phyloP scores from a whole-genome alignment of 2,329 filamentous ascomycete species.

The Aplosporella prunicola region DNA sequence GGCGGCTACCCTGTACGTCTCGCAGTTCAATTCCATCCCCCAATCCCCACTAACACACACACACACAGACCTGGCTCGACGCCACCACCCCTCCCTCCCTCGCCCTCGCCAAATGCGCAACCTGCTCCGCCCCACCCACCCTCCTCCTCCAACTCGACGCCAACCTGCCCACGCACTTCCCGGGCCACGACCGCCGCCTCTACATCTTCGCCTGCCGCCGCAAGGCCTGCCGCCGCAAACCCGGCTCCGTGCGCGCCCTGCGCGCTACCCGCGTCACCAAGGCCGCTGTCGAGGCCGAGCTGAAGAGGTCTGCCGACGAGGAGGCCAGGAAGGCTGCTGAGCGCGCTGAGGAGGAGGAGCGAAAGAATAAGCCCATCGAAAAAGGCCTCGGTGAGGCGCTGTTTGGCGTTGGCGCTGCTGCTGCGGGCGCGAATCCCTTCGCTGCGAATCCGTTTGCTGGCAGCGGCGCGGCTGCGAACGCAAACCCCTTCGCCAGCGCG shows the following conservation, averaged over 20 bases:
- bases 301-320: slow-evolving; percentile 17
- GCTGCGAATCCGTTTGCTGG: slow-evolving; percentile 33
- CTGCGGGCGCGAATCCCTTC: slow-evolving; percentile 48
- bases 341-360: slow-evolving; percentile 19
- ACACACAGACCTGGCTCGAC: slow-evolving; percentile 65
- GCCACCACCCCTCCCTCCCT: slow-evolving; percentile 61
- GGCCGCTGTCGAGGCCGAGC: slow-evolving; percentile 14
- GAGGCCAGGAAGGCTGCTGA: slow-evolving; percentile 13
- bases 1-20: slow-evolving; percentile 75
- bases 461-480: slow-evolving; percentile 20
- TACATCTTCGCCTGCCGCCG: slow-evolving; percentile 78
- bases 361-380: slow-evolving; percentile 27
- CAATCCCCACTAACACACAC: background rate
- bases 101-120: slow-evolving; percentile 71
- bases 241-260: slow-evolving; percentile 69
- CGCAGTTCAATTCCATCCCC: slow-evolving; percentile 1
- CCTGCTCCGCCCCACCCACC: slow-evolving; percentile 75
- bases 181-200: slow-evolving; percentile 74
- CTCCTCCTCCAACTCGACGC: slow-evolving; percentile 85
- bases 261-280: slow-evolving; percentile 52
- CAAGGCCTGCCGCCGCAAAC: slow-evolving; percentile 69
- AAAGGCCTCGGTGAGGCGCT: slow-evolving; percentile 52
- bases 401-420: slow-evolving; percentile 45
- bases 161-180: slow-evolving; percentile 78
- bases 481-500: slow-evolving; percentile 46